Base-by-base conservation (phyloP, 306 rosid genomes). In the Nissolia schottii region DNA sequence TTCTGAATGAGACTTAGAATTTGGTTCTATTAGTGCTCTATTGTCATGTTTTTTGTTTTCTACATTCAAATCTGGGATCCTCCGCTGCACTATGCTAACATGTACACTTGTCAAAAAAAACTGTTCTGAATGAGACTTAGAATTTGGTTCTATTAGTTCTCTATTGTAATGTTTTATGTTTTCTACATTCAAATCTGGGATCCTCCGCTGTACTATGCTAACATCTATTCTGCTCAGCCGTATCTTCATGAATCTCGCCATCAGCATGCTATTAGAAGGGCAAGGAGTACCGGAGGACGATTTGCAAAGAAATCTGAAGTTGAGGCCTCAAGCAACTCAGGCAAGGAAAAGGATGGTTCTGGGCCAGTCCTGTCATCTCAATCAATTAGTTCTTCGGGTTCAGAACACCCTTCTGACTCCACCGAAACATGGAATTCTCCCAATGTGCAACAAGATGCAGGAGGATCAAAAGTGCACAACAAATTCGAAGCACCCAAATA, bases 241-340 rank as follows among this genome's bases (percentile, higher is more conserved):
- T 94, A 94, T 82, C 98, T 94, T 64, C 98, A 91, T 70, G 98
- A 94, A 82, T 94, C 98, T 66, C 86, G 98, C 25, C 98, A 94
- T 67, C 98, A 87, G 84, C 98, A 94, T 87, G 98, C 98, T 68
- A 75, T 94, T 92, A 83, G 97, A 75, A 82, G 98, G 86, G 96
- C 84, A n/a, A 87, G 98, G 73, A 90, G 98, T 25, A 94, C 34
- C 0, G 98, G 98, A 64, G 98, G 98, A 31, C 98, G 98, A 6
- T 94, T 94, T 80, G 98, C 96, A 23, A 94, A 87, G 90, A 94
- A 91, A 78, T 49, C 37, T 34, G 80, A 76, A 4, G 76, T 12
- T 14, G 93, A 81, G 7, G 73, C 73, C 64, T 79, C 79, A 13
- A 82, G 81, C 70, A 53, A 70, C 67, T 67, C 83, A 3, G 74